Conservation (phyloP, 805 yeast species). For the Yamadazyma scolyti region DNA sequence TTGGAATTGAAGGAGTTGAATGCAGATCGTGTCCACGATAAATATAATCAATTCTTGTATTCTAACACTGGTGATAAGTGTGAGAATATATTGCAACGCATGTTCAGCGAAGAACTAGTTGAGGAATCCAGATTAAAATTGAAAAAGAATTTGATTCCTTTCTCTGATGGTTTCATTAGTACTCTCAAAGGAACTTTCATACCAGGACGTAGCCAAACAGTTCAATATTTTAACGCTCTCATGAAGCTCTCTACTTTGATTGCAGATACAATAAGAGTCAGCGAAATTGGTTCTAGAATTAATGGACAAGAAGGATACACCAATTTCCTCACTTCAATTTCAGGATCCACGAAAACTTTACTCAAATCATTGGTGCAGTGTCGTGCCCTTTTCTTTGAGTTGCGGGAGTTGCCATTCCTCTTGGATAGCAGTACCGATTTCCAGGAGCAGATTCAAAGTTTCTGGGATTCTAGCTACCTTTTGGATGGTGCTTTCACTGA, state of each 20-base stretch:
- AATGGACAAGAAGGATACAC: slow-evolving; percentile 26
- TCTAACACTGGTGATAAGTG: slow-evolving; percentile 24
- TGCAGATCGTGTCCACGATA: slow-evolving; percentile 5
- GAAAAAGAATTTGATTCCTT: slow-evolving; percentile 10
- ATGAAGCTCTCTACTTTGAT: slow-evolving; percentile 24
- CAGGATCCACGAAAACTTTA: slow-evolving; percentile 26
- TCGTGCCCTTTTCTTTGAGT: slow-evolving; percentile 16
- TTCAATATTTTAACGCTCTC: slow-evolving; percentile 15
- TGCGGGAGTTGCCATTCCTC: slow-evolving; percentile 10
- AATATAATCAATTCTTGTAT: slow-evolving; percentile 20
- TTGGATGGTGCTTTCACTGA: slow-evolving; percentile 37
- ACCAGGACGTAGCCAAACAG: slow-evolving; percentile 2
- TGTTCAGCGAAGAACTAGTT: slow-evolving; percentile 15
- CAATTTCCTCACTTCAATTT: slow-evolving; percentile 21
- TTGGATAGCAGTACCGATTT: slow-evolving; percentile 8
- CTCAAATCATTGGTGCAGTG: slow-evolving; percentile 43
- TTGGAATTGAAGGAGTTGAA: slow-evolving; percentile 8
- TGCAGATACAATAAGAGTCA: slow-evolving; percentile 52
- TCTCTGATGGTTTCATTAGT: slow-evolving; percentile 14
- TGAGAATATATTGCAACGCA: slow-evolving; percentile 16
- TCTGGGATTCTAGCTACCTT: slow-evolving; percentile 20
- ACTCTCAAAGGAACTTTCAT: slow-evolving; percentile 9
- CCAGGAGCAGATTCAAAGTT: slow-evolving; percentile 15
- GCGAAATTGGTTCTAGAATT: slow-evolving; percentile 57
- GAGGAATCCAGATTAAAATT: slow-evolving; percentile 6